phyloP scores from a whole-genome alignment of 208 protist genomes.

The Borovskyia barvae region DNA sequence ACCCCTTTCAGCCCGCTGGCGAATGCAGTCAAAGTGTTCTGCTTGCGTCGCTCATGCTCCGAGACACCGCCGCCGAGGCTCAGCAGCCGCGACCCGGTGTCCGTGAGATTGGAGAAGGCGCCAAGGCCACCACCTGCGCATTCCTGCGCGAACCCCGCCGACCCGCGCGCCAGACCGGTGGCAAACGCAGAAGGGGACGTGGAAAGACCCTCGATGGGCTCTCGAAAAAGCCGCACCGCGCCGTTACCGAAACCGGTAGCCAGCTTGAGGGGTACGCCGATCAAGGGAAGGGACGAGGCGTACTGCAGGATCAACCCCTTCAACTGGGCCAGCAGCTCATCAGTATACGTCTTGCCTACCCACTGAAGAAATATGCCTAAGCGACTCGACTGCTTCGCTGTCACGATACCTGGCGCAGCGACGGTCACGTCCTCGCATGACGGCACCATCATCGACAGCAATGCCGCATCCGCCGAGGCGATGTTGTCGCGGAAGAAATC shows the following conservation, averaged over 20 bases:
- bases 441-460: constrained; percentile 81
- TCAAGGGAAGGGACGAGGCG: constrained; percentile 82
- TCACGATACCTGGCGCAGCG: constrained; percentile 65
- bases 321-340: constrained; percentile 61
- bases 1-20: constrained; percentile 77
- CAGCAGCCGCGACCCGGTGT: constrained; percentile 68
- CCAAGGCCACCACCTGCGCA: constrained; percentile 74
- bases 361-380: constrained; percentile 69
- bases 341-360: constrained; percentile 71
- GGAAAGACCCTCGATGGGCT: constrained; percentile 73
- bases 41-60: constrained; percentile 47
- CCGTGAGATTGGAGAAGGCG: constrained; percentile 80
- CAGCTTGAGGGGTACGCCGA: constrained; percentile 82
- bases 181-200: constrained; percentile 77
- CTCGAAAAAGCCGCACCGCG: constrained; percentile 78
- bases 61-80: constrained; percentile 53
- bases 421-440: constrained; percentile 83
- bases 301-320: constrained; percentile 82
- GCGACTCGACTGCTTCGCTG: constrained; percentile 49
- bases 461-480: constrained; percentile 54
- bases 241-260: constrained; percentile 73
- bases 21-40: constrained; percentile 60
- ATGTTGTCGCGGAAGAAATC: constrained; percentile 85
- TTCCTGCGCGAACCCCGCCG: constrained; percentile 60
- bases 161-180: constrained; percentile 67